These are phyloP conservation scores for Camelina hispida DNA, from an alignment of 345 rosid genomes.

Conservation along the genomic window DNA sequence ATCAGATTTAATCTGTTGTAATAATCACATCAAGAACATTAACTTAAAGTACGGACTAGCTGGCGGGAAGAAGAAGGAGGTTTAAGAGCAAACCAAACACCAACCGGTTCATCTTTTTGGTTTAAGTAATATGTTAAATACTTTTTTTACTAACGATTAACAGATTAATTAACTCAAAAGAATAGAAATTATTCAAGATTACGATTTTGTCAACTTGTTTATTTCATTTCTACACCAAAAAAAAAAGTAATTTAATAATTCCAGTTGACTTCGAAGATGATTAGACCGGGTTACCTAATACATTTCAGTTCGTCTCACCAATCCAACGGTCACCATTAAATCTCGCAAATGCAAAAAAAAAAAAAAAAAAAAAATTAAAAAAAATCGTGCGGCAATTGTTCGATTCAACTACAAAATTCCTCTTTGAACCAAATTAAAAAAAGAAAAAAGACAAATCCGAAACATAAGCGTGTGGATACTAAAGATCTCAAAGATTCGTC, in stretches of 20 bases:
- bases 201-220: no score
- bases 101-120: no score
- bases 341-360: neutral
- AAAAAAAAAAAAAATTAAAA: slow-evolving; percentile 1
- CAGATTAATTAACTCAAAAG: no score
- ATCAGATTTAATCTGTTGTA: no score
- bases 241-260: neutral
- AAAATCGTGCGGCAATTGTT: slow-evolving; percentile 20
- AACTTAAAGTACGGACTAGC: no score
- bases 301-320: neutral
- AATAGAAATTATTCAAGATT: no score
- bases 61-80: no score
- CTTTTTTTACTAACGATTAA: no score
- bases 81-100: no score
- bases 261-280: slow-evolving; percentile 15
- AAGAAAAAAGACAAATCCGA: slow-evolving; percentile 22
- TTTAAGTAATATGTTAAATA: no score
- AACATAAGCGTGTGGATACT: slow-evolving; percentile 36
- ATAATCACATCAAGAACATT: no score
- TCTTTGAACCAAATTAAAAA: slow-evolving; percentile 19
- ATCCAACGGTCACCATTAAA: slow-evolving; percentile 38
- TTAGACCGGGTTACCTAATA: slow-evolving; percentile 1
- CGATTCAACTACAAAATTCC: slow-evolving; percentile 35
- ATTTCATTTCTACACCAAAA: neutral
- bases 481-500: slow-evolving; percentile 35